phyloP scores from a whole-genome alignment of 257 asterid genomes.

The Handroanthus guayacan region DNA sequence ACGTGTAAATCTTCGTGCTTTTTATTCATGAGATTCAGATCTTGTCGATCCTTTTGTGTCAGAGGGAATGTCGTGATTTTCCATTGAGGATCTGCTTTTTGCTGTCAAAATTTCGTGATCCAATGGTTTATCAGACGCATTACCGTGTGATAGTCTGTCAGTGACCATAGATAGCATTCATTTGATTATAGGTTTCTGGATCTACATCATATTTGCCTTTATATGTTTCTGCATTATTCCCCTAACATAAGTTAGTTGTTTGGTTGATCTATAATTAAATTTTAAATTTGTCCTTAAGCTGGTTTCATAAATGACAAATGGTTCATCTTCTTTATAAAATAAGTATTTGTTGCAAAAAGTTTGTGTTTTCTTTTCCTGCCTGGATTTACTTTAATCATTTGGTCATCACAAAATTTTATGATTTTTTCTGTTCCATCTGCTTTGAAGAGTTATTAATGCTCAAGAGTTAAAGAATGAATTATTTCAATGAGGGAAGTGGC shows the following conservation, averaged over 20 bases:
- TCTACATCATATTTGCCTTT: conserved; percentile 21
- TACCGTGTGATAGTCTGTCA: not conserved
- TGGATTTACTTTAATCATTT: not conserved
- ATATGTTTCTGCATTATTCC: conserved; percentile 23
- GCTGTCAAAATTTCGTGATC: not conserved
- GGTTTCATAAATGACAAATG: not conserved
- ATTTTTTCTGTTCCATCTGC: not conserved
- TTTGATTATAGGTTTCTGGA: conserved; percentile 7
- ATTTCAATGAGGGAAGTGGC: not conserved
- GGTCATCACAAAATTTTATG: not conserved
- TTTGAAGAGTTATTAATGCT: not conserved
- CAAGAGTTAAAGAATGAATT: not conserved
- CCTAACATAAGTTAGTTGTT: not conserved
- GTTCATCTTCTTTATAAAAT: not conserved
- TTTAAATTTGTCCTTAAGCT: not conserved
- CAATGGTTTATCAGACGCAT: not conserved
- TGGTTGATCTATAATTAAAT: not conserved
- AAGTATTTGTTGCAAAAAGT: not conserved
- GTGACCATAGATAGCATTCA: not conserved
- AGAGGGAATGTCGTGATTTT: not conserved
- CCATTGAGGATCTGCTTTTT: conserved; percentile 32
- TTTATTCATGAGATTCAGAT: conserved; percentile 30
- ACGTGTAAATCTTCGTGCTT: not conserved
- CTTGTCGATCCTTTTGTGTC: conserved; percentile 19
- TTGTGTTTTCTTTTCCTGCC: not conserved